A percentile compares a stretch with the other conserved stretches of the same genome.
These are phyloP conservation scores for Nannochloropsis salina DNA, from an alignment of 108 stramenopile genomes.

Conservation along the genomic window DNA sequence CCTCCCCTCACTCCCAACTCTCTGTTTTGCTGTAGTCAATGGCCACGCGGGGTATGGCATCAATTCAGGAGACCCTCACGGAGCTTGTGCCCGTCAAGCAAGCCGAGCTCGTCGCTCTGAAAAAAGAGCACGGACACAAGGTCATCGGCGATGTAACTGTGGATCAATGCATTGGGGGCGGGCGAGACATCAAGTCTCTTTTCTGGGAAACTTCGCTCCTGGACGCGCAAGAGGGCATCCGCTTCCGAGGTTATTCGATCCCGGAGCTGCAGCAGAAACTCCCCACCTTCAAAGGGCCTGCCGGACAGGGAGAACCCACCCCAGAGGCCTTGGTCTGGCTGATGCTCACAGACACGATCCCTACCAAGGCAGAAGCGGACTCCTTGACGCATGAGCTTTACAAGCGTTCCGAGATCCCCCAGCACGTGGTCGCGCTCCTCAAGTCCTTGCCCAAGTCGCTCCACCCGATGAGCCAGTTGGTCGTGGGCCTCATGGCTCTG, in stretches of 20 bases:
- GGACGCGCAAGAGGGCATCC: conserved; percentile 96
- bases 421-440: conserved; percentile 82
- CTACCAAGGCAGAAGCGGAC: conserved; percentile 92
- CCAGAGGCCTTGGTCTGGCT: conserved; percentile 94
- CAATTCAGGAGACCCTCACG: conserved; percentile 77
- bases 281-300: conserved; percentile 67
- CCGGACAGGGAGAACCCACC: conserved; percentile 69
- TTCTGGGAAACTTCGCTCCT: conserved; percentile 98
- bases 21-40: not conserved
- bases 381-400: conserved; percentile 88
- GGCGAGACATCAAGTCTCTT: conserved; percentile 97
- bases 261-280: conserved; percentile 93
- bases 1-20: not conserved
- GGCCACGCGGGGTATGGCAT: conserved; percentile 50
- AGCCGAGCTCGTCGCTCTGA: conserved; percentile 68
- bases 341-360: conserved; percentile 89
- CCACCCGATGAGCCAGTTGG: conserved; percentile 99
- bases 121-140: conserved; percentile 87
- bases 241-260: conserved; percentile 96
- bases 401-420: conserved; percentile 73
- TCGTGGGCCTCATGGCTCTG: conserved; percentile 70
- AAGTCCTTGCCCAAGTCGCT: conserved; percentile 87
- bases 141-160: conserved; percentile 76
- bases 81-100: conserved; percentile 92
- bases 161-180: conserved; percentile 89